A percentile compares a stretch with the other conserved stretches of the same genome.
These are phyloP conservation scores for Madurella mycetomatis DNA, from an alignment of 2,329 filamentous ascomycete species.

Conservation along the genomic window DNA sequence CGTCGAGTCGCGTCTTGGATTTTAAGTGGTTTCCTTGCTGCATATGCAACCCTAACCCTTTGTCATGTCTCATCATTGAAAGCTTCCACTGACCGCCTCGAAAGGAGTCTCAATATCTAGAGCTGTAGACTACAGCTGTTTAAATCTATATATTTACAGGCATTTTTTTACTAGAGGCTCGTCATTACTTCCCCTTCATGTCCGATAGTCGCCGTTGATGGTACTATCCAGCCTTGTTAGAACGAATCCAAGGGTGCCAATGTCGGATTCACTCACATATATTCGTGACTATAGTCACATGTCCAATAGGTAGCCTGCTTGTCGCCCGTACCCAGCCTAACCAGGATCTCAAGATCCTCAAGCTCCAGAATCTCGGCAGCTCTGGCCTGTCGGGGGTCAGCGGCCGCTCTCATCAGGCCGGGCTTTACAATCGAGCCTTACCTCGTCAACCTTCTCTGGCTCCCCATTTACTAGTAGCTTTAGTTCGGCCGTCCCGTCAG, in stretches of 20 bases:
- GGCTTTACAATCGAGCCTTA: neutral
- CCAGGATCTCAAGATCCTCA: conserved; percentile 75
- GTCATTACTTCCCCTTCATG: conserved; percentile 34
- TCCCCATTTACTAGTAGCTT: conserved; percentile 75
- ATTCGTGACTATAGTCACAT: conserved; percentile 83
- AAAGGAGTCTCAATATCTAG: no score
- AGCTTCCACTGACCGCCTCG: neutral
- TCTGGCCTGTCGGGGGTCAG: conserved; percentile 39
- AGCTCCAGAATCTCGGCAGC: conserved; percentile 73
- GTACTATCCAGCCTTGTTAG: conserved; percentile 36
- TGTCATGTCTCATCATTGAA: neutral
- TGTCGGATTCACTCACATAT: conserved; percentile 39
- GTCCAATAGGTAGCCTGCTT: conserved; percentile 75
- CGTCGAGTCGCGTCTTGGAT: conserved; percentile 17
- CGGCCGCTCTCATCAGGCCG: neutral
- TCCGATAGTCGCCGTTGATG: conserved; percentile 66
- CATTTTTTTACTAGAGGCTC: neutral
- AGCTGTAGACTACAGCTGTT: neutral
- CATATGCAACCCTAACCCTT: conserved; percentile 20
- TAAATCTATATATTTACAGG: neutral
- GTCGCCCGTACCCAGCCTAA: conserved; percentile 64
- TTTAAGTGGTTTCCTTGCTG: conserved; percentile 17
- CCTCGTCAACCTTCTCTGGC: conserved; percentile 73
- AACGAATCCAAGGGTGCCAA: neutral
- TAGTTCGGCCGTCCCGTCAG: conserved; percentile 71